Base-by-base conservation (phyloP, 768 basidiomycete species). In the Pleurotus salmoneostramineus region DNA sequence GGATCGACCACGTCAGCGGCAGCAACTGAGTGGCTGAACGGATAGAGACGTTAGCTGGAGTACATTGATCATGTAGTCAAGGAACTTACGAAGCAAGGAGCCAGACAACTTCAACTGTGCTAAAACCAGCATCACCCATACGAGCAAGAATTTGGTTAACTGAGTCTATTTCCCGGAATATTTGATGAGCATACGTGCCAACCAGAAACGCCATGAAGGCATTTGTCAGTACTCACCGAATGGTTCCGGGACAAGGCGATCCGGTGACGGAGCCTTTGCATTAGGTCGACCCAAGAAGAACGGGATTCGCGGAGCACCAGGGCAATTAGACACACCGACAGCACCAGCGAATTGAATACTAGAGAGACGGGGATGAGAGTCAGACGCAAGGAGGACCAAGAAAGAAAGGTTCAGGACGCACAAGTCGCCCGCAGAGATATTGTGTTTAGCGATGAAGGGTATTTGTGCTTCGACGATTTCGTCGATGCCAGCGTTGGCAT, bases 321-420 rank as follows among this genome's bases (percentile, higher is more conserved):
- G 69, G 59, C 78, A 80, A 54, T 77, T 78, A 40, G 66, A 63
- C 10, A 74, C 65, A 50, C 73, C 74, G 36, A 77, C 73, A 2
- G 78, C 77, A 7, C 68, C 76, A 14, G 79, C 79, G 58, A 81
- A 76, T 58, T 78, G 75, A 48, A 82, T 75, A 63, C 74, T 76
- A 55, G 12, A 49, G 31, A 51, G 56, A 40, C 8, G 37, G 37
- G 3, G 1, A n/a, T n/a, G 37, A 10, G 1, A 33, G 10, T 17
- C 14, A 14, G 33, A 35, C 34, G 10, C 12, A 21, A 17, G 42
- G 57, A 3, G n/a, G 36, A 21, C 27, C n/a, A 27, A 37, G 10
- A 3, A 45, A 17, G 5, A 15, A 7, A 17, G 12, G 5, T 17
- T 27, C 51, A 33, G 50, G 5, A 65, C 74, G 56, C 58, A 81